Evolutionary conservation across 2,329 filamentous ascomycete species (phyloP), one percentile per base, ranked within the genome.

Genomic region (Aspergillus brunneoviolaceus): DNA sequence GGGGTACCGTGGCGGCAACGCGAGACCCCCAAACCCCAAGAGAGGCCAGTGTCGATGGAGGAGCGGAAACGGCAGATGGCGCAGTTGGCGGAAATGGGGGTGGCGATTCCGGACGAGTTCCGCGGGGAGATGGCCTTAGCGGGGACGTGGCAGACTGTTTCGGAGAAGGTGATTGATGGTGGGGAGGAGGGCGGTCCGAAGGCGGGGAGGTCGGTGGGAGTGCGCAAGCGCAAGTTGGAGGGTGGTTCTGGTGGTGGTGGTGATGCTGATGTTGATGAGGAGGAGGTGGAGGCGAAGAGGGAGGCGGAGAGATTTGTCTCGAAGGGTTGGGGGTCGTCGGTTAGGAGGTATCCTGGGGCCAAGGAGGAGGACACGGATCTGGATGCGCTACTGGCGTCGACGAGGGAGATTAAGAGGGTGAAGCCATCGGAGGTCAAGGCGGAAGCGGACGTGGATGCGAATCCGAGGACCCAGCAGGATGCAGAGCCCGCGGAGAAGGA

Each of bases 71-170:
- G 84, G 57, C 95, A 99, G 77, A 85, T 96, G 70, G 88, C 92
- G 64, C 92, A 98, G 76, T 81, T 99, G 11, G 92, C 89, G 4
- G 90, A 89, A 39, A 84, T 99, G 82, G 95, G 95, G 0, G 87
- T 99, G 52, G 86, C 87, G 51, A 85, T 98, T 57, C 95, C 95
- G 0, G 87, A 91, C 49, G 87, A 90, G 65, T 87, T 91, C 59
- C 83, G 91, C 60, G 82, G 84, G 2, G 91, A 95, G 61, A 87
- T 97, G 85, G 92, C 93, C 5, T 87, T 97, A 80, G 88, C 89
- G 4, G 92, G 95, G 33, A 90, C 96, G 56, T 99, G 94, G 94
- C 87, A 91, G 60, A 86, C 84, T 5, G 85, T 91, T 47, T 82
- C 86, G 49, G 81, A 80, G 65, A 77, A 68, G 31, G 67, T 69